Base-by-base conservation (phyloP, 208 protist species). In the Herpetomonas tarakana region DNA sequence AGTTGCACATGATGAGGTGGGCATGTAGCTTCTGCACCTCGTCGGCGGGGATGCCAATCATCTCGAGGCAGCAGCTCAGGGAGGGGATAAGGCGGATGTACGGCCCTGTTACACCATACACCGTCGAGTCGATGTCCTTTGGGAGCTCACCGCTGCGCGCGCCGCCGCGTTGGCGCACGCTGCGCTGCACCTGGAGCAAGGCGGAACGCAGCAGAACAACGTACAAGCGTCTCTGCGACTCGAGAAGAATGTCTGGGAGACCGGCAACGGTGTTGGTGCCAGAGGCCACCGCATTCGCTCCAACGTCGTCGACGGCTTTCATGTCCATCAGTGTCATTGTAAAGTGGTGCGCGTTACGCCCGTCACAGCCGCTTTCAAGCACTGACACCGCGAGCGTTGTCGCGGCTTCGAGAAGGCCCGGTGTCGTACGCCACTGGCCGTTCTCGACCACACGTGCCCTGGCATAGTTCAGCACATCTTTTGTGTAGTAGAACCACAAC, bases 401-500 rank as follows among this genome's bases (percentile, higher is more conserved):
- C 9, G 35, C 14, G 35, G 35, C 35, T 41, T 41, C 35, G 9
- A 41, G 35, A 6, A 41, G 35, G 6, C 35, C 35, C 6, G 35
- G 35, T 18, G 14, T 14, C 6, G 35, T 41, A 26, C 76, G 56
- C 68, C 80, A 80, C 21, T 30, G n/a, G 1, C 61, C 38, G 9
- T 58, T 63, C 21, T 94, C 81, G 44, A 89, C 47, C 18, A 89
- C 62, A 25, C 78, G 55, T 2, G 29, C 47, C 24, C 78, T 75
- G 24, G 87, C 61, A 58, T 87, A 94, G 9, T 47, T 63, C 2
- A 79, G 41, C 1, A 91, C 68, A 28, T 91, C 84, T 45, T 85
- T 88, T 18, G 80, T 76, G 58, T 79, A 83, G 56, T 73, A 81
- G 28, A 86, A 71, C 65, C 79, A 81, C 52, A 89, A 81, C 54